Evolutionary conservation across 192 early-diverging fungal genomes (phyloP).

Genomic region (Coemansia javaensis): DNA sequence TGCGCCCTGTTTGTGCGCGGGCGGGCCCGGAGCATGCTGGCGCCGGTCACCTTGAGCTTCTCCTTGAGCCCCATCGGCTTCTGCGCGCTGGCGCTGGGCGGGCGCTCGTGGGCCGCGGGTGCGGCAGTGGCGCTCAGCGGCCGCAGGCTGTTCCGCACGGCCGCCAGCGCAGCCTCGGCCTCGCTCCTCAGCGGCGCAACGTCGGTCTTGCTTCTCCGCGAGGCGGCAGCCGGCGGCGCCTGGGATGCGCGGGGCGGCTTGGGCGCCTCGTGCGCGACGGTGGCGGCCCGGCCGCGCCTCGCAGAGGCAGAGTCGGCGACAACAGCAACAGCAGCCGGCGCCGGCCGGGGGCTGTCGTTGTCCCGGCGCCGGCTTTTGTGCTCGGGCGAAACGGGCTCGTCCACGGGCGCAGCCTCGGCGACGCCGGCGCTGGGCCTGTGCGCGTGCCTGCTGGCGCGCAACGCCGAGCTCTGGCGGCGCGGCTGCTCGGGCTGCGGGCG

Average conservation of each 20-base stretch:
- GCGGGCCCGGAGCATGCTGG: conserved; percentile 30
- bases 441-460: too few species aligned
- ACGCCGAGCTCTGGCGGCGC: too few species aligned
- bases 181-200: too few species aligned
- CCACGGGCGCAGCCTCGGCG: too few species aligned
- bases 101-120: neutral
- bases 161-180: conserved; percentile 22
- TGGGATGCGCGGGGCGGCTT: too few species aligned
- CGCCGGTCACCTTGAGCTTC: conserved; percentile 37
- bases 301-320: neutral
- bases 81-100: neutral
- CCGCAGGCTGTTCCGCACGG: conserved; percentile 30
- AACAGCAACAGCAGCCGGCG: neutral
- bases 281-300: neutral
- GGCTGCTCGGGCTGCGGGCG: too few species aligned
- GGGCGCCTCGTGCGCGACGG: neutral
- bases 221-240: neutral
- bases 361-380: too few species aligned
- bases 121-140: conserved; percentile 4
- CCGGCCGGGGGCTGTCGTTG: too few species aligned
- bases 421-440: too few species aligned
- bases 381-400: too few species aligned
- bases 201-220: conserved; percentile 1
- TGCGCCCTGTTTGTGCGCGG: conserved; percentile 32
- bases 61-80: conserved; percentile 33